Base-by-base conservation (phyloP, 495 filamentous ascomycete genomes). In the Podospora sp. region DNA sequence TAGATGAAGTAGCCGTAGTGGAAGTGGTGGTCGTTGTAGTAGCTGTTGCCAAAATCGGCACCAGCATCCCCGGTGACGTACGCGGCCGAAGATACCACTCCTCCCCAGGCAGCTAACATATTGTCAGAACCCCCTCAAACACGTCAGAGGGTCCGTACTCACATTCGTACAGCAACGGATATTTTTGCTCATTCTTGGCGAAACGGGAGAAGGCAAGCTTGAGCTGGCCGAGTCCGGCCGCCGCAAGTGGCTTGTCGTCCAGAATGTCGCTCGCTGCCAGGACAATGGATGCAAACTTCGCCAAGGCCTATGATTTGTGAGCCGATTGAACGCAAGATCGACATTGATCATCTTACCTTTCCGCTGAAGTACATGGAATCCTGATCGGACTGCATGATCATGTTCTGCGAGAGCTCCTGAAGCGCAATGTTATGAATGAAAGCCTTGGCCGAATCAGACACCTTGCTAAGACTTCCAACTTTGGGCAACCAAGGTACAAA, bases 11-110 rank as follows among this genome's bases (percentile, higher is more conserved):
- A 97, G 36, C 90, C 87, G 67, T 84, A 86, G 73, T 97, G 96
- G 80, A 99, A 99, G 76, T 99, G 96, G 72, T 98, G 96, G 73
- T 99, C 95, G 73, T 97, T 97, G 82, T 97, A 97, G 68, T 87
- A 87, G 1, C 88, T 88, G 72, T 94, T 93, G 60, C 92, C 92
- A 73, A 94, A 95, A 72, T 96, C 92, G 50, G 77, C 84, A 8
- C 89, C 88, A 6, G 83, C 69, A 70, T 97, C 87, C 11, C 90
- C 86, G 14, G 85, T 92, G n/a, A 77, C 74, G 75, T 96, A 99
- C 8, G 88, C 87, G 1, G 91, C 92, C 7, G 88, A 87, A 6
- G 91, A 94, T 16, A 97, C 91, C 2, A 96, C 80, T 8, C 95
- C 95, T 69, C 90, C 90, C 94, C 94, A 98, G 14, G 85, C 69